Percentiles rank a stretch among this genome's conserved stretches.
Conservation (phyloP, 805 yeast species). For the Saturnispora kantuleensis region DNA sequence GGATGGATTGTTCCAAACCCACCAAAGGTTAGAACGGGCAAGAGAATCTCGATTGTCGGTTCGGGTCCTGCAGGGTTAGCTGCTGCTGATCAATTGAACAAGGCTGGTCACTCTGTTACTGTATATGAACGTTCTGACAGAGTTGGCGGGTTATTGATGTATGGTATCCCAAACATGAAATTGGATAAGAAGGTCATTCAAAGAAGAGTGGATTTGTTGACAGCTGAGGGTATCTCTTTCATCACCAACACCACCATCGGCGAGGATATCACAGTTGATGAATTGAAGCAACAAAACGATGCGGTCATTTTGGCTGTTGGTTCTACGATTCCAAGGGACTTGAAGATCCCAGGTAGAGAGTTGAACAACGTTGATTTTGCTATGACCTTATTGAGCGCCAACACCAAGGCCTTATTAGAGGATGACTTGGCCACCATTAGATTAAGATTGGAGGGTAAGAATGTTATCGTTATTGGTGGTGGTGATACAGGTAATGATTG, state of each 20-base stretch:
- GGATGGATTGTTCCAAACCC: slow-evolving; percentile 91
- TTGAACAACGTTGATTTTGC: slow-evolving; percentile 87
- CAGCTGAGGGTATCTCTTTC: slow-evolving; percentile 81
- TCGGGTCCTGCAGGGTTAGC: slow-evolving; percentile 98
- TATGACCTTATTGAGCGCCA: slow-evolving; percentile 79
- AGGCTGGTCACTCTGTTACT: slow-evolving; percentile 88
- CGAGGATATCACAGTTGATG: slow-evolving; percentile 65
- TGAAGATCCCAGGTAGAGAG: slow-evolving; percentile 89
- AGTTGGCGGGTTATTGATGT: slow-evolving; percentile 95
- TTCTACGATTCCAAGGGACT: slow-evolving; percentile 92
- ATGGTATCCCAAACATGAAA: slow-evolving; percentile 99
- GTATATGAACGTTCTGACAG: slow-evolving; percentile 92
- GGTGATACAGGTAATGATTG: slow-evolving; percentile 99
- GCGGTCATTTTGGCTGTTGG: slow-evolving; percentile 92
- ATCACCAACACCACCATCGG: slow-evolving; percentile 74
- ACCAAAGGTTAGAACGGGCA: slow-evolving; percentile 76
- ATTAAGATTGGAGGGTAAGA: slow-evolving; percentile 65
- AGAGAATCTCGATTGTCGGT: slow-evolving; percentile 77
- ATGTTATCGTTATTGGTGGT: slow-evolving; percentile 96
- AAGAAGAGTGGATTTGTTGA: slow-evolving; percentile 84
- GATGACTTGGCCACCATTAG: slow-evolving; percentile 71
- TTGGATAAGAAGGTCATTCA: slow-evolving; percentile 86
- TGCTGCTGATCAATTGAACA: slow-evolving; percentile 92
- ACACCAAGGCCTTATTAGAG: slow-evolving; percentile 83
- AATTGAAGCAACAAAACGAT: slow-evolving; percentile 54